These are phyloP conservation scores for Verticillium nonalfalfae DNA, from an alignment of 2,329 filamentous ascomycete genomes.

Conservation along the genomic window DNA sequence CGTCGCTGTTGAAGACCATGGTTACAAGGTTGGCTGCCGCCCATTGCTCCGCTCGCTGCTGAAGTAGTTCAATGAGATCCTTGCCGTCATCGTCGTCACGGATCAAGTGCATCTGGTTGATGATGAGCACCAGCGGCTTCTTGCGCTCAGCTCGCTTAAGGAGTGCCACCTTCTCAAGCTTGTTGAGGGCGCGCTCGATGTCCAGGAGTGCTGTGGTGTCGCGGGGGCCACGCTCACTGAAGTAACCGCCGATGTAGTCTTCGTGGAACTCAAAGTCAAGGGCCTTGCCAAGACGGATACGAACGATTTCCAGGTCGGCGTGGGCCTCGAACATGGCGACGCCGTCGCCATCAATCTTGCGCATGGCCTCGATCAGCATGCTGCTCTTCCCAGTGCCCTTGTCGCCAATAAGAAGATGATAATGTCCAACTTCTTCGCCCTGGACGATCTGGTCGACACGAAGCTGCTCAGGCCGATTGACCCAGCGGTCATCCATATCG, in stretches of 20 bases:
- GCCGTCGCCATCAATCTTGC: slow-evolving; percentile 80
- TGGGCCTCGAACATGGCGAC: slow-evolving; percentile 96
- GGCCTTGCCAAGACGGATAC: slow-evolving; percentile 85
- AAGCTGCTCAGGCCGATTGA: slow-evolving; percentile 73
- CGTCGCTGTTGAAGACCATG: slow-evolving; percentile 90
- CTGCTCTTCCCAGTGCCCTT: slow-evolving; percentile 96
- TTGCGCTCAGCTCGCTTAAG: slow-evolving; percentile 54
- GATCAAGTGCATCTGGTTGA: slow-evolving; percentile 90
- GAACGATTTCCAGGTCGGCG: slow-evolving; percentile 90
- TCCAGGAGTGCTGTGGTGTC: slow-evolving; percentile 90
- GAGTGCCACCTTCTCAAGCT: slow-evolving; percentile 91
- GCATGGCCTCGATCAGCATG: slow-evolving; percentile 94
- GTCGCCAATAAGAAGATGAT: slow-evolving; percentile 87
- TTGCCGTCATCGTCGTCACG: slow-evolving; percentile 90
- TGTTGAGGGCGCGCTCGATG: slow-evolving; percentile 95
- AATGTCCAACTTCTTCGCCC: slow-evolving; percentile 70
- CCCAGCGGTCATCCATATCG: slow-evolving; percentile 62
- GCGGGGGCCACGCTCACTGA: slow-evolving; percentile 86
- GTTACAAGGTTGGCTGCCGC: slow-evolving; percentile 87
- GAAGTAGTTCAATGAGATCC: slow-evolving; percentile 86
- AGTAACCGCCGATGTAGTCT: slow-evolving; percentile 94
- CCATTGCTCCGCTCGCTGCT: slow-evolving; percentile 95
- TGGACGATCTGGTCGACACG: slow-evolving; percentile 77
- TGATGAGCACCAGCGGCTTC: slow-evolving; percentile 79
- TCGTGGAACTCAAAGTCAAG: slow-evolving; percentile 96